These are phyloP conservation scores for Plectosphaerella cucumerina DNA, from an alignment of 2,329 filamentous ascomycete species.

Conservation along the genomic window DNA sequence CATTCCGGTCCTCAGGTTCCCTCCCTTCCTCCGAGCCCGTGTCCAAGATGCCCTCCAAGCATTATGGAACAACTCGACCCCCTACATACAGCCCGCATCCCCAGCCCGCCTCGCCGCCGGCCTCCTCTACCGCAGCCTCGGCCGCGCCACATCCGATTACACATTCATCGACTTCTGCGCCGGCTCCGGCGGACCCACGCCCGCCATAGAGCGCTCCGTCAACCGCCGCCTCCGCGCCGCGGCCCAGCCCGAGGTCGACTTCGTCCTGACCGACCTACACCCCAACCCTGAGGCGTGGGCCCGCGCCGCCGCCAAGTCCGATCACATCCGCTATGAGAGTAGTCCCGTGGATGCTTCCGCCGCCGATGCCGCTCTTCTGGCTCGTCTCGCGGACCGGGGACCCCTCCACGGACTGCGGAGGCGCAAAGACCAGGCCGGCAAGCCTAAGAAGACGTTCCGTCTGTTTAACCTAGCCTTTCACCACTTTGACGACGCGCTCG, in stretches of 20 bases:
- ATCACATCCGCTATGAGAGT: constrained; percentile 55
- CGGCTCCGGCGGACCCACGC: constrained; percentile 68
- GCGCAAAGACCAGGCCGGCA: neutral
- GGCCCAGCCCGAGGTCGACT: constrained; percentile 36
- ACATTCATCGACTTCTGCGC: constrained; percentile 74
- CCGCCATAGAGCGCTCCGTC: constrained; percentile 55
- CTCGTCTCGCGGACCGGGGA: constrained; percentile 11
- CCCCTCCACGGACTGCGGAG: neutral
- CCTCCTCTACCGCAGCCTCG: constrained; percentile 49
- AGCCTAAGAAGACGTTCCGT: constrained; percentile 52
- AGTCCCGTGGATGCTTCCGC: constrained; percentile 61
- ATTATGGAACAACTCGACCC: constrained; percentile 58
- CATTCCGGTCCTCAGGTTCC: constrained; percentile 47
- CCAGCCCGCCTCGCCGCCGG: constrained; percentile 58
- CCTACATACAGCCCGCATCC: constrained; percentile 50
- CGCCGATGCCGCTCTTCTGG: constrained; percentile 48
- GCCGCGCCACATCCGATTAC: constrained; percentile 42
- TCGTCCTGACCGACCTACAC: constrained; percentile 63
- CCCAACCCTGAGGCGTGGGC: constrained; percentile 61
- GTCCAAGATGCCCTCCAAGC: constrained; percentile 62
- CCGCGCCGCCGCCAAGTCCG: constrained; percentile 43
- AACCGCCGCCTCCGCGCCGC: constrained; percentile 38
- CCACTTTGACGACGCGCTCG: constrained; percentile 66
- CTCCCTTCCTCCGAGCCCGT: constrained; percentile 57
- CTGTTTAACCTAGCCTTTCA: constrained; percentile 74